Evolutionary conservation across 2,329 filamentous ascomycete genomes (phyloP).

Genomic region (Didymella pomorum): DNA sequence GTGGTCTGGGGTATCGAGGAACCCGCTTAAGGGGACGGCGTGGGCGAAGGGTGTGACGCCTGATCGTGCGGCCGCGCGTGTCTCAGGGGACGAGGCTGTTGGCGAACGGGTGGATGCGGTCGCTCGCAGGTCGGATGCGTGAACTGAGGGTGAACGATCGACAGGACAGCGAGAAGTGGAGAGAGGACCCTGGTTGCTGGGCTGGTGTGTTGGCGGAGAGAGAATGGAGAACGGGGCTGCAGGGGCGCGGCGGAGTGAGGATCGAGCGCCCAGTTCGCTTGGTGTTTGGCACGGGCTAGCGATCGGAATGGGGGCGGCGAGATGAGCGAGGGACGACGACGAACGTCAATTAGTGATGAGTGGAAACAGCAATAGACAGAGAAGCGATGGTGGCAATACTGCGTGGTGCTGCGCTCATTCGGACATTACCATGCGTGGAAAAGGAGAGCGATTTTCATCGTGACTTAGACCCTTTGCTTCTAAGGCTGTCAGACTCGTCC

Average conservation of each 20-base stretch:
- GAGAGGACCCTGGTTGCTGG: constrained; percentile 27
- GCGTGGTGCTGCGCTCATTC: not conserved
- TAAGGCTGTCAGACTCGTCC: constrained; percentile 14
- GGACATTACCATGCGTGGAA: not conserved
- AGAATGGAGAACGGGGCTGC: constrained; percentile 24
- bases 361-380: not conserved
- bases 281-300: constrained; percentile 26
- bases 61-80: constrained; percentile 23
- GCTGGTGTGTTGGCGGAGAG: constrained; percentile 30
- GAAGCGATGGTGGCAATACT: not conserved
- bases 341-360: constrained; percentile 1
- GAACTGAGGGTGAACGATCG: constrained; percentile 43
- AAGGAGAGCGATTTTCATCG: constrained; percentile 10
- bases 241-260: constrained; percentile 34
- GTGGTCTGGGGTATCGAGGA: constrained; percentile 20
- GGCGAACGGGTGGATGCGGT: constrained; percentile 21
- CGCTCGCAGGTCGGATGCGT: constrained; percentile 17
- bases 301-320: constrained; percentile 30
- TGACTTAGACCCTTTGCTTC: constrained; percentile 20
- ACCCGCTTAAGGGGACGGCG: constrained; percentile 33
- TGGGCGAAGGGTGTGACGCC: constrained; percentile 22
- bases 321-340: constrained; percentile 18
- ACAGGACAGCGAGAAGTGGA: constrained; percentile 40
- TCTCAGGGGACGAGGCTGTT: constrained; percentile 31
- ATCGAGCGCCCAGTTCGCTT: constrained; percentile 24